phyloP scores from a whole-genome alignment of 352 stramenopile genomes.

The Bremia lactucae region DNA sequence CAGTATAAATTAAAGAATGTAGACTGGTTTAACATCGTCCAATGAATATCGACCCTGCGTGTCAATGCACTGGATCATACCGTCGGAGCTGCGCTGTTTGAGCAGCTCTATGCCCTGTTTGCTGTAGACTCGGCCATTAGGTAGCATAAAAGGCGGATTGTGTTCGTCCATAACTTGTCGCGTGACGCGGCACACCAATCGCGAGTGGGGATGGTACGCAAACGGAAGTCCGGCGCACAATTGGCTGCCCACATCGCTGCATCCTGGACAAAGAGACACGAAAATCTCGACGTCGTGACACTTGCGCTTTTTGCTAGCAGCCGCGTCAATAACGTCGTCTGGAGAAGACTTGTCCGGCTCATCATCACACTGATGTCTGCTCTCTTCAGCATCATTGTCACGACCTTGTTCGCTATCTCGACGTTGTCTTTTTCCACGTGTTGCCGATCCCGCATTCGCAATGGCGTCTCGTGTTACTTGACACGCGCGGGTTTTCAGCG shows the following conservation, averaged over 20 bases:
- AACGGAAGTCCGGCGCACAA: slow-evolving; percentile 51
- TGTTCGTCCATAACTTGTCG: slow-evolving; percentile 77
- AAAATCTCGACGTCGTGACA: slow-evolving; percentile 9
- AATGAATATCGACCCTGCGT: slow-evolving; percentile 57
- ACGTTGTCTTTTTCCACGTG: slow-evolving; percentile 11
- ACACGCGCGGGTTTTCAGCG: slow-evolving; percentile 65
- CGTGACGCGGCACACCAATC: slow-evolving; percentile 70
- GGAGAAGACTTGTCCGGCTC: slow-evolving; percentile 19
- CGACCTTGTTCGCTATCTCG: slow-evolving; percentile 14
- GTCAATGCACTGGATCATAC: slow-evolving; percentile 62
- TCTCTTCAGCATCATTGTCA: slow-evolving; percentile 8
- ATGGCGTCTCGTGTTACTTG: slow-evolving; percentile 35
- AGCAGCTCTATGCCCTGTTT: slow-evolving; percentile 57
- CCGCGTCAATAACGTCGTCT: slow-evolving; percentile 1
- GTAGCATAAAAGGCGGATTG: slow-evolving; percentile 70
- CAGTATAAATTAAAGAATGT: slow-evolving; percentile 61
- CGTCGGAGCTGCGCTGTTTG: slow-evolving; percentile 27
- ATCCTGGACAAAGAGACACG: slow-evolving; percentile 61
- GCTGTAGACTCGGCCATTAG: slow-evolving; percentile 80
- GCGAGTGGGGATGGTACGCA: slow-evolving; percentile 73
- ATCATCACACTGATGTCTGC: slow-evolving; percentile 15
- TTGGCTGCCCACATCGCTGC: slow-evolving; percentile 56
- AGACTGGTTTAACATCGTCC: slow-evolving; percentile 60
- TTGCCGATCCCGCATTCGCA: slow-evolving; percentile 19
- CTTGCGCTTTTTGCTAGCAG: slow-evolving; percentile 23